Evolutionary conservation across 441 rosid species (phyloP).

Genomic region (Erodium moschatum): DNA sequence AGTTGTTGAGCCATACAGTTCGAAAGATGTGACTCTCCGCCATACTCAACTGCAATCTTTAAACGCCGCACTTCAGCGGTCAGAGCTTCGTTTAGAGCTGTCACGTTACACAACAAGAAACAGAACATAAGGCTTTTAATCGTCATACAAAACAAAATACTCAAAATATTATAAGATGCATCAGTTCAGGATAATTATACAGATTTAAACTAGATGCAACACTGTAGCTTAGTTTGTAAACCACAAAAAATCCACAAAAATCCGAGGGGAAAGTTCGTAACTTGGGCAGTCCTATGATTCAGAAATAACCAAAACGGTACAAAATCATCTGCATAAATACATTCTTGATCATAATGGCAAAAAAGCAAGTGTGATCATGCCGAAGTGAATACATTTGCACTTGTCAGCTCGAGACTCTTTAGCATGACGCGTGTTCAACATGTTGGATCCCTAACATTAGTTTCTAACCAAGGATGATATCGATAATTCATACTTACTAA

Average conservation of each 20-base stretch:
- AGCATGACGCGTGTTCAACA: not conserved
- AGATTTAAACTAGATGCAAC: not conserved
- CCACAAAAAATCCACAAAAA: not conserved
- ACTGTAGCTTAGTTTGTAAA: not conserved
- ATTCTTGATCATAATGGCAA: not conserved
- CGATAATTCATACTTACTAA: no score
- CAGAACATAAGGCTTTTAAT: not conserved
- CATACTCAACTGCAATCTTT: not conserved
- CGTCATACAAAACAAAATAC: not conserved
- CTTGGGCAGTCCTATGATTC: not conserved
- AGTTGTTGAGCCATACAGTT: conserved; percentile 12
- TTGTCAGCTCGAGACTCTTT: not conserved
- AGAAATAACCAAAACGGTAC: not conserved
- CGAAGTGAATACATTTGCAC: not conserved
- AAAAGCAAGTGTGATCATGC: not conserved
- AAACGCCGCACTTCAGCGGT: conserved; percentile 2
- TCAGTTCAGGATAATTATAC: not conserved
- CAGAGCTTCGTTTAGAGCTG: conserved; percentile 5
- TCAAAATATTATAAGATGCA: not conserved
- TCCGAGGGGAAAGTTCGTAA: not conserved
- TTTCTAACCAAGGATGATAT: not conserved
- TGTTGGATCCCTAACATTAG: not conserved
- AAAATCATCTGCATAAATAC: not conserved
- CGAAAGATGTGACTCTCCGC: conserved; percentile 7
- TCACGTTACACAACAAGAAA: not conserved